Conservation (phyloP, 176 grass and related monocot genomes). For the Zizania latifolia region DNA sequence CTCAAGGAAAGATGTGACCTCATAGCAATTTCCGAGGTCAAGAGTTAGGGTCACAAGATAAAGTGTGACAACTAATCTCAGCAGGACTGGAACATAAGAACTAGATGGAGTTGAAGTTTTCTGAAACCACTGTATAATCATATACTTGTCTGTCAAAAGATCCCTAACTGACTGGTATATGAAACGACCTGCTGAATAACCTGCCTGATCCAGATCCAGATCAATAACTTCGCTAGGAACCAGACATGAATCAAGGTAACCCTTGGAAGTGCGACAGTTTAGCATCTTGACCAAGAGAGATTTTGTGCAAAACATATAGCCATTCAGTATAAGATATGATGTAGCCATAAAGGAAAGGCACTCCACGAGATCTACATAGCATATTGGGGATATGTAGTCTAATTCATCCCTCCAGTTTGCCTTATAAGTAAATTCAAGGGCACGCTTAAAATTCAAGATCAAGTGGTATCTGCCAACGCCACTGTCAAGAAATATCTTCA, state of each 20-base stretch:
- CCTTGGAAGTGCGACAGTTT: constrained; percentile 36
- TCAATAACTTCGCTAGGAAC: neutral
- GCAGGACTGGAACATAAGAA: constrained; percentile 9
- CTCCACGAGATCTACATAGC: constrained; percentile 57
- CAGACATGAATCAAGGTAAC: constrained; percentile 42
- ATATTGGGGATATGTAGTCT: constrained; percentile 55
- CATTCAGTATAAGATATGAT: constrained; percentile 8
- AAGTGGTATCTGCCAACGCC: constrained; percentile 34
- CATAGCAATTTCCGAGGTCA: neutral
- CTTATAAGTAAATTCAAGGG: constrained; percentile 36
- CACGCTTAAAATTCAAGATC: constrained; percentile 27
- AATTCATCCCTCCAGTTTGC: constrained; percentile 9
- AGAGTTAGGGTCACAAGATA: constrained; percentile 36
- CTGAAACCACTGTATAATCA: constrained; percentile 27
- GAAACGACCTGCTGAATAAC: constrained; percentile 6
- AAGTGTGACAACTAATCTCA: constrained; percentile 50
- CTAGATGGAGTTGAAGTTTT: constrained; percentile 1
- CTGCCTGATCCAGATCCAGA: neutral
- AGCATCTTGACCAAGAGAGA: constrained; percentile 50
- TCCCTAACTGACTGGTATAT: neutral
- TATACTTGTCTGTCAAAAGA: constrained; percentile 16
- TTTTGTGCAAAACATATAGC: constrained; percentile 44
- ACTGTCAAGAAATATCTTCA: constrained; percentile 35
- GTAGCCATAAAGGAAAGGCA: constrained; percentile 52
- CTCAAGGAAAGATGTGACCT: constrained; percentile 21